These are phyloP conservation scores for Pleurotus giganteus DNA, from an alignment of 768 basidiomycete genomes.

Conservation along the genomic window DNA sequence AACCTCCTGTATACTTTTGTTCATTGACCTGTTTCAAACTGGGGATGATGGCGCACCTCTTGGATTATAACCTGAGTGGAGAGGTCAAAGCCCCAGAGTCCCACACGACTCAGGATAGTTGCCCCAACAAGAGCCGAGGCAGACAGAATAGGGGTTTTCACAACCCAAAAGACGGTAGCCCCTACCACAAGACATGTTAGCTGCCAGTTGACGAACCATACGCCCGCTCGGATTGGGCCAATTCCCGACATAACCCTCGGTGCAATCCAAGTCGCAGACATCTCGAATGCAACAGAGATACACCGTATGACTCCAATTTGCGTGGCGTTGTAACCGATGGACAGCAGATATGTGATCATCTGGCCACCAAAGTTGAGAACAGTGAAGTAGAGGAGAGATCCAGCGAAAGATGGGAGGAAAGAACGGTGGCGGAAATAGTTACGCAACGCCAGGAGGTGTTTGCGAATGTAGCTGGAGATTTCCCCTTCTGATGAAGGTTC, in stretches of 20 bases:
- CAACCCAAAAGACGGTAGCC: constrained; percentile 16
- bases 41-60: constrained; percentile 14
- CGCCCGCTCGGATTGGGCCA: constrained; percentile 23
- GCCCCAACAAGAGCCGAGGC: constrained; percentile 19
- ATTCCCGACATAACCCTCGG: constrained; percentile 20
- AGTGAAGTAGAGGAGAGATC: constrained; percentile 26
- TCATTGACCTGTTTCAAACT: not conserved
- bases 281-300: constrained; percentile 21
- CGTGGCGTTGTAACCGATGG: constrained; percentile 20
- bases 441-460: constrained; percentile 5
- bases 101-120: constrained; percentile 24
- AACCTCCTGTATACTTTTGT: constrained; percentile 16
- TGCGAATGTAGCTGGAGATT: not conserved
- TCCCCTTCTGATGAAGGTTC: no score
- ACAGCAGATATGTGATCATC: constrained; percentile 26
- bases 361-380: constrained; percentile 27
- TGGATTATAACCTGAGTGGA: constrained; percentile 26
- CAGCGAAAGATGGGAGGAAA: constrained; percentile 22
- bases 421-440: constrained; percentile 20
- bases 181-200: constrained; percentile 20
- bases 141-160: constrained; percentile 10
- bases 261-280: constrained; percentile 27
- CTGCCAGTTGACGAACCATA: constrained; percentile 29
- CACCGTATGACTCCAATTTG: constrained; percentile 21
- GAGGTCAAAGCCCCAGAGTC: constrained; percentile 30